Evolutionary conservation across 805 yeast species (phyloP).

Genomic region (Blastobotrys attinorum): DNA sequence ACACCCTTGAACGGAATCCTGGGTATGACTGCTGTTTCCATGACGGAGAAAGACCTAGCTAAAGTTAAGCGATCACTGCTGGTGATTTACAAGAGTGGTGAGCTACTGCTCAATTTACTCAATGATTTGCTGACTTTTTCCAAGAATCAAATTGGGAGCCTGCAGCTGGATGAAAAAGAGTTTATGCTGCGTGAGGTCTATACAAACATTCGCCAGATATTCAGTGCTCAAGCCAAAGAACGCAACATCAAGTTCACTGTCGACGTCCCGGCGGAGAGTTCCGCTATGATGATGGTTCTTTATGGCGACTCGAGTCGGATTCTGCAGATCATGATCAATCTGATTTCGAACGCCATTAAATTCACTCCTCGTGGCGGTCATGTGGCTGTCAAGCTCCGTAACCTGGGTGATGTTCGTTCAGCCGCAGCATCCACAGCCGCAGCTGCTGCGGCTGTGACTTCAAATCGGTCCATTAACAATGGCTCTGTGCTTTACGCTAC

Average conservation of each 20-base stretch:
- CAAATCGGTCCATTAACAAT: background rate
- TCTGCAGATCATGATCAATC: conserved; percentile 84
- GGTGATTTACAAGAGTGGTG: conserved; percentile 86
- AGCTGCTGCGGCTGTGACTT: background rate
- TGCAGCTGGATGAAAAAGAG: conserved; percentile 74
- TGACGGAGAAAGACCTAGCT: conserved; percentile 68
- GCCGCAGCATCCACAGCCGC: background rate
- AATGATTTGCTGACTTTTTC: conserved; percentile 88
- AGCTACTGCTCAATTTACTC: conserved; percentile 74
- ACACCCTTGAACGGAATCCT: conserved; percentile 94
- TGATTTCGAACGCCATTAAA: conserved; percentile 83
- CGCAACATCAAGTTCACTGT: conserved; percentile 5
- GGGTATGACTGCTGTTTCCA: conserved; percentile 90
- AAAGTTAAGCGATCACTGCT: conserved; percentile 69
- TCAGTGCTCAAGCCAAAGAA: conserved; percentile 44
- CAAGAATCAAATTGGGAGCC: conserved; percentile 79
- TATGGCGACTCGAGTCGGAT: conserved; percentile 88
- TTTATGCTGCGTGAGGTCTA: conserved; percentile 77
- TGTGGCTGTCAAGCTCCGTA: conserved; percentile 31
- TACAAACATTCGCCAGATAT: conserved; percentile 76
- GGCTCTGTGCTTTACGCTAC: too few relatives aligned
- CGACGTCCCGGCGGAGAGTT: conserved; percentile 13
- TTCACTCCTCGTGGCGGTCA: conserved; percentile 87
- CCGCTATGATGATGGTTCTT: conserved; percentile 33
- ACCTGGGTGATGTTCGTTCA: background rate